phyloP scores from a whole-genome alignment of 192 early-diverging fungal species.

The Rhizophagus clarus region DNA sequence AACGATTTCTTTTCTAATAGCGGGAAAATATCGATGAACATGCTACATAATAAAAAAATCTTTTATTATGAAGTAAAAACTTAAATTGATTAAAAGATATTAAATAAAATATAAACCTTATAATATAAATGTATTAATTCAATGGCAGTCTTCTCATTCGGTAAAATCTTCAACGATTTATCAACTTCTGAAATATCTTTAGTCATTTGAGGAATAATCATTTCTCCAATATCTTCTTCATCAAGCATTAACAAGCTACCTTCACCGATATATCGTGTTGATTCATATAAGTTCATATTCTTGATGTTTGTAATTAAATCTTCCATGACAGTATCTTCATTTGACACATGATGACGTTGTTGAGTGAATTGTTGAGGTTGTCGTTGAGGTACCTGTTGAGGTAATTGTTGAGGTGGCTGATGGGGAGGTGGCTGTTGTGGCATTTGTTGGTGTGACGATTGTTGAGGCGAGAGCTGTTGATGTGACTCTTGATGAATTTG shows the following conservation, averaged over 20 bases:
- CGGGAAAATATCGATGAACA: conserved; percentile 26
- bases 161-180: conserved; percentile 10
- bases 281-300: conserved; percentile 20
- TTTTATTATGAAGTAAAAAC: neutral
- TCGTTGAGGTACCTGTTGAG: neutral
- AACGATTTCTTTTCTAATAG: neutral
- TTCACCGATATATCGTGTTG: conserved; percentile 26
- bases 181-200: conserved; percentile 16
- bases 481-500: neutral
- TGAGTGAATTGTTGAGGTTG: neutral
- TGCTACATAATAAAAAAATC: conserved; percentile 15
- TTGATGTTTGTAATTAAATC: neutral
- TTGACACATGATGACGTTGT: no score
- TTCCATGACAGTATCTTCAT: neutral
- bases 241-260: conserved; percentile 16
- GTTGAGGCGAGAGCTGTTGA: neutral
- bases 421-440: neutral
- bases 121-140: conserved; percentile 5
- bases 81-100: neutral
- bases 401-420: neutral
- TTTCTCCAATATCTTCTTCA: conserved; percentile 8
- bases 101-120: neutral
- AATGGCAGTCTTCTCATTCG: neutral
- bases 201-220: conserved; percentile 10
- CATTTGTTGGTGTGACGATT: neutral